Conservation (phyloP, 108 stramenopile genomes). For the Conticribra weissflogii region DNA sequence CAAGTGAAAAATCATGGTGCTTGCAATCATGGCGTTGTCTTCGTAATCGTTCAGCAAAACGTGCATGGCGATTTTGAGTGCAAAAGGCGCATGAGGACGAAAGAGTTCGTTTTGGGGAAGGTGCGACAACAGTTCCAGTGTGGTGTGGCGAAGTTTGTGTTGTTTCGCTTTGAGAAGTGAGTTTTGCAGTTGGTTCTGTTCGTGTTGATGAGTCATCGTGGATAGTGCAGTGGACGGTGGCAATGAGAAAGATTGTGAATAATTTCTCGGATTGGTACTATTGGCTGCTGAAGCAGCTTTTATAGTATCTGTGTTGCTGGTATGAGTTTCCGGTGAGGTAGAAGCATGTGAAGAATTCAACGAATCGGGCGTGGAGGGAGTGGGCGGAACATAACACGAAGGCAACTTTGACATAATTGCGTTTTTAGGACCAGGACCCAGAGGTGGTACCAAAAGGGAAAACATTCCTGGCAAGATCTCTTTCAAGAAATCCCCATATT, state of each 20-base stretch:
- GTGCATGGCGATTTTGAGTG: constrained; percentile 67
- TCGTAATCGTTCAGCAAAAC: constrained; percentile 81
- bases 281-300: not conserved
- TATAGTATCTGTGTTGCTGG: not conserved
- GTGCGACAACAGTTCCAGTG: constrained; percentile 77
- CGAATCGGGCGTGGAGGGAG: not conserved
- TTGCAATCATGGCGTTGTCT: constrained; percentile 83
- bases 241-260: too few relatives aligned
- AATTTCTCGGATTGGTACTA: not conserved
- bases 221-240: not conserved
- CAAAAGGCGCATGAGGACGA: constrained; percentile 78
- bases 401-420: constrained; percentile 8
- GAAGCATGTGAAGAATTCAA: not conserved
- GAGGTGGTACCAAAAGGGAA: not conserved
- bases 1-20: constrained; percentile 84
- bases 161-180: constrained; percentile 36
- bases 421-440: constrained; percentile 13
- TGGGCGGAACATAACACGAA: not conserved
- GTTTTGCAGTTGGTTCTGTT: not conserved
- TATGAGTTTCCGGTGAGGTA: not conserved
- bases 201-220: not conserved
- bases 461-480: constrained; percentile 55
- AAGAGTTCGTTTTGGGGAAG: constrained; percentile 84
- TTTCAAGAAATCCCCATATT: constrained; percentile 62
- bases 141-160: constrained; percentile 66